Percentiles rank a stretch among this genome's conserved stretches.
These are phyloP conservation scores for Serendipita vermifera DNA, from an alignment of 768 basidiomycete genomes.

Conservation along the genomic window DNA sequence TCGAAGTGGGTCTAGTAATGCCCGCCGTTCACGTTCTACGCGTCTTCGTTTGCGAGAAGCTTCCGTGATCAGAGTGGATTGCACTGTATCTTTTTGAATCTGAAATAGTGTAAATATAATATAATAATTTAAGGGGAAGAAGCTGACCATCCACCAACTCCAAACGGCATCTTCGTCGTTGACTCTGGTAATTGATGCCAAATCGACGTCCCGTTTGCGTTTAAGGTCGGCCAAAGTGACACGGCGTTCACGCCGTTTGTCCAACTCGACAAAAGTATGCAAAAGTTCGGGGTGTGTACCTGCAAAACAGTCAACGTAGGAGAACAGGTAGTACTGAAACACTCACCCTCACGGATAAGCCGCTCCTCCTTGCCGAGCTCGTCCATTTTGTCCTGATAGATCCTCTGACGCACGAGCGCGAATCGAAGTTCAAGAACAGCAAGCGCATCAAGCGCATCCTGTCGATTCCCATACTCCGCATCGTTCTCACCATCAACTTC, in stretches of 20 bases:
- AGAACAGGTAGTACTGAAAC: background rate
- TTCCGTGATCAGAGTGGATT: conserved; percentile 80
- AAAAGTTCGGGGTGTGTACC: conserved; percentile 78
- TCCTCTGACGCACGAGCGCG: conserved; percentile 67
- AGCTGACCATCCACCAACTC: conserved; percentile 71
- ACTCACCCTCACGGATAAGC: conserved; percentile 60
- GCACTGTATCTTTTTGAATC: conserved; percentile 64
- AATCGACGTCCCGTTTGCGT: conserved; percentile 52
- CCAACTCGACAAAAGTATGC: conserved; percentile 67
- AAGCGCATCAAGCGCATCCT: conserved; percentile 77
- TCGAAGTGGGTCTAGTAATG: conserved; percentile 60
- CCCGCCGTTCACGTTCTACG: conserved; percentile 74
- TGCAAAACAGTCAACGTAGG: conserved; percentile 22
- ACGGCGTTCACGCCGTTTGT: conserved; percentile 65
- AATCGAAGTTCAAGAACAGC: conserved; percentile 89
- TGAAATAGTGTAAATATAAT: conserved; percentile 21
- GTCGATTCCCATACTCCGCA: conserved; percentile 66
- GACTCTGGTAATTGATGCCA: conserved; percentile 46
- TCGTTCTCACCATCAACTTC: conserved; percentile 37
- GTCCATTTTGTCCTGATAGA: conserved; percentile 94
- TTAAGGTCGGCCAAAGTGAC: conserved; percentile 68
- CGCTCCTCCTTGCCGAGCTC: conserved; percentile 78
- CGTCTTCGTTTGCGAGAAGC: conserved; percentile 74
- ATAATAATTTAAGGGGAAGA: conserved; percentile 11
- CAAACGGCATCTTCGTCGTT: conserved; percentile 67